Base-by-base conservation (phyloP, 441 rosid species). In the Jatropha podagrica region DNA sequence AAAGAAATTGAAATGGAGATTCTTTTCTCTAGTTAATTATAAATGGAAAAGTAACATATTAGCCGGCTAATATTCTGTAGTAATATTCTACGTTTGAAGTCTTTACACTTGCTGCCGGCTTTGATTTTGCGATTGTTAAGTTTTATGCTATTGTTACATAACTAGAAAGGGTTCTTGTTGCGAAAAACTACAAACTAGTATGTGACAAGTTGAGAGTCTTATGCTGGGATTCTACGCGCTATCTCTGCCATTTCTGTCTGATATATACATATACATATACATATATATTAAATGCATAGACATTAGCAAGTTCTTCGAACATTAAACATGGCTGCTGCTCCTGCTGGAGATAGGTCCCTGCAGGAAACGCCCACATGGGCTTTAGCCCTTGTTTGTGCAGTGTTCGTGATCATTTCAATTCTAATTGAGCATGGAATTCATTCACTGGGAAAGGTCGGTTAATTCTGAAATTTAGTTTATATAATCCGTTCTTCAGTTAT, bases 321-420 rank as follows among this genome's bases (percentile, higher is more conserved):
- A 44, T 44, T 0, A 44, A 42, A 44, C 48, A 83, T 86, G 86
- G 85, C 84, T 20, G 81, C 46, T 27, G 82, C 78, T 69, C 67
- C 69, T 37, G 11, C 69, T 1, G 88, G 89, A 75, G 92, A 79
- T 0, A 77, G 80, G 65, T 63, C 87, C 1, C 32, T 89, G 77
- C 76, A 81, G 68, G 78, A 82, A 11, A 86, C 91, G 0, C 93
- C 91, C 0, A 89, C 89, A 37, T 89, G 93, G 93, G 90, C 91
- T 11, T 81, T 86, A 4, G 93, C 90, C 0, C 71, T 46, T 2
- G 89, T 86, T 10, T 86, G 89, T 46, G 86, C 91, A 0, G 81
- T 82, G 14, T 84, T 89, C 71, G 84, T 89, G 66, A 46, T 84
- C 26, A 32, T 89, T 11, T 89, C 93, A 5, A 13, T 86, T 26